Evolutionary conservation across 805 yeast species (phyloP), one percentile per base, ranked within the genome.

Genomic region (Starmerella tilneyi): DNA sequence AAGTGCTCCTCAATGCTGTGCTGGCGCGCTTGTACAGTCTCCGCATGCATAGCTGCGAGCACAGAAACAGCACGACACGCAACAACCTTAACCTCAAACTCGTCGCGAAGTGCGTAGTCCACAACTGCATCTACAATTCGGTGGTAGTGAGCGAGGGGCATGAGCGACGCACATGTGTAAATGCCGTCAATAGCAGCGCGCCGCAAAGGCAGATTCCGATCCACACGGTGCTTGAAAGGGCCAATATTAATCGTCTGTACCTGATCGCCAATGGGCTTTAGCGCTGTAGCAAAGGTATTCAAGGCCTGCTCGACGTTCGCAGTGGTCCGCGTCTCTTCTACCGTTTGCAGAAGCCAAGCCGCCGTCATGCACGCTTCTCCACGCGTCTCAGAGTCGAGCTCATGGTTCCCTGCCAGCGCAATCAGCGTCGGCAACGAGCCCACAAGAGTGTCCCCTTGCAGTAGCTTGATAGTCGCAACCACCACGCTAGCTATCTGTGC

Each of bases 151-250:
- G 13, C 8, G 20, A 17, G 24, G 33, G 16, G 23, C 27, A n/a
- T 23, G 21, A 9, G 19, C 28, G 20, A 17, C 12, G 16, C 37
- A 4, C 36, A 31, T 8, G 83, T 71, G 59, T 77, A 79, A 23
- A 84, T 63, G 19, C 79, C 63, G 56, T 84, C 94, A 59, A 79
- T 81, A 6, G 82, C 69, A 30, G 81, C 72, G 57, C 81, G 81
- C 44, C 94, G 70, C 47, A 76, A 74, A 48, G 78, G 84, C 31
- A 82, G 66, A 0, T 86, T 92, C 52, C 79, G 80, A 56, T 84
- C 95, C 31, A 83, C 73, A 49, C 78, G 77, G 58, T 83, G 88
- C 58, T 82, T 83, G 67, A 81, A 84, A 0, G 94, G 94, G 1
- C 95, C 95, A 75, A 85, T 83, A 38, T 79, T 81, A 27, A 84